Evolutionary conservation across 305 asterid species (phyloP).

Genomic region (Rubia tinctorum): DNA sequence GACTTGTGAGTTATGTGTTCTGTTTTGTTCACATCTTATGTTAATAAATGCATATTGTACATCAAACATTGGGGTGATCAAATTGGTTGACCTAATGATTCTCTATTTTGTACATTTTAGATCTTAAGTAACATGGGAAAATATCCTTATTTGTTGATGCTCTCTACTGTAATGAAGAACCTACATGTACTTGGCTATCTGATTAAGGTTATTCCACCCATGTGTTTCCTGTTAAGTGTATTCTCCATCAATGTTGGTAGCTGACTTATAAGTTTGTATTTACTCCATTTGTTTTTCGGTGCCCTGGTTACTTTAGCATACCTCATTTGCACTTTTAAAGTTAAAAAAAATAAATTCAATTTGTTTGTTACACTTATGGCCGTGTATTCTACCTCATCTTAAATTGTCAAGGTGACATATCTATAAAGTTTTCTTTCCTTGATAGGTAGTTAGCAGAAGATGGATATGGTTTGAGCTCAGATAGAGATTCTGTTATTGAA

Average conservation of each 20-base stretch:
- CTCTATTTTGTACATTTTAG: slow-evolving; percentile 44
- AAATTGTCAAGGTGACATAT: not conserved
- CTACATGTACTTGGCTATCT: slow-evolving; percentile 69
- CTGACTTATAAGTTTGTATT: not conserved
- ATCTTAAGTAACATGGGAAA: slow-evolving; percentile 81
- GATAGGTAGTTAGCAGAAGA: not conserved
- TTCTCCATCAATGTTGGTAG: not conserved
- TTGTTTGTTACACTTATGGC: not conserved
- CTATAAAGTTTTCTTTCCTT: not conserved
- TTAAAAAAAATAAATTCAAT: not conserved
- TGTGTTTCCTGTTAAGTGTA: not conserved
- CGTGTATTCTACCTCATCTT: not conserved
- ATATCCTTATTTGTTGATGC: slow-evolving; percentile 75
- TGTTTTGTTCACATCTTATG: not conserved
- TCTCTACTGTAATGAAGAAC: slow-evolving; percentile 73
- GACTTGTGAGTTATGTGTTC: slow-evolving; percentile 50
- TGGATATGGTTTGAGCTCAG: not conserved
- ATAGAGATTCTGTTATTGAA: not conserved
- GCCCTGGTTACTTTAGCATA: not conserved
- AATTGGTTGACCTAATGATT: slow-evolving; percentile 25
- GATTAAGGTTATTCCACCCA: slow-evolving; percentile 55
- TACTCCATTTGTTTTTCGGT: not conserved
- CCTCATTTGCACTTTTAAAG: not conserved
- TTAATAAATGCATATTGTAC: not conserved
- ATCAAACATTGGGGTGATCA: not conserved